Conservation (phyloP, 495 filamentous ascomycete species). For the Penicillium ochrochloron region DNA sequence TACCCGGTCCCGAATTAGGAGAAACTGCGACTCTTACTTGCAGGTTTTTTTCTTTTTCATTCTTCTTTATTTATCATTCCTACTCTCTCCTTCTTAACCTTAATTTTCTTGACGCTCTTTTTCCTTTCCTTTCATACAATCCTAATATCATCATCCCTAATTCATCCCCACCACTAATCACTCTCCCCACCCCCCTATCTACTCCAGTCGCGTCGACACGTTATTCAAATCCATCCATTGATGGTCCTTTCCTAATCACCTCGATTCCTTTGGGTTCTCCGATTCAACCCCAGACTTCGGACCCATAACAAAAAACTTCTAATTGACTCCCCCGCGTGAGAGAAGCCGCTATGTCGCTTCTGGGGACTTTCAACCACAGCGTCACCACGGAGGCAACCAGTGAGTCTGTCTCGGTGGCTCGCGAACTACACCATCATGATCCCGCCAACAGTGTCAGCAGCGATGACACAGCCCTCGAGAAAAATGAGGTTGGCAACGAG, state of each 20-base stretch:
- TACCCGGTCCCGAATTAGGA: conserved; percentile 13
- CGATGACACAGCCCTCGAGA: conserved; percentile 41
- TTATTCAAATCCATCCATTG: conserved; percentile 10
- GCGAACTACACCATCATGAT: conserved; percentile 31
- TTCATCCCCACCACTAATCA: background rate
- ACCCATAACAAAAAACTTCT: background rate
- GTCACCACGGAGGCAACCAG: conserved; percentile 24
- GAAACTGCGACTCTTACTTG: background rate
- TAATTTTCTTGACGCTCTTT: conserved; percentile 11
- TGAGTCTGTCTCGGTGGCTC: conserved; percentile 16
- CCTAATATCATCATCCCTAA: background rate
- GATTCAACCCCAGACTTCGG: conserved; percentile 2
- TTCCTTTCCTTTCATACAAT: conserved; percentile 3
- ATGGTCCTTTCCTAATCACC: conserved; percentile 24
- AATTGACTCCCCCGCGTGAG: background rate
- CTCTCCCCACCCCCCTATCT: conserved; percentile 13
- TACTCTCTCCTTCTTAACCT: conserved; percentile 12
- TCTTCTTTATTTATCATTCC: conserved; percentile 8
- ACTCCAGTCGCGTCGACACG: conserved; percentile 11
- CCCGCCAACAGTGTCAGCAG: conserved; percentile 34
- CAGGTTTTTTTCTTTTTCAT: conserved; percentile 5
- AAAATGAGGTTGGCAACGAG: conserved; percentile 34
- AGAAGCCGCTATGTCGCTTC: conserved; percentile 42
- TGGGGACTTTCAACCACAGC: conserved; percentile 46
- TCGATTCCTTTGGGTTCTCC: conserved; percentile 18